phyloP scores from a whole-genome alignment of 345 rosid species.

The Melaleuca quinquenervia region DNA sequence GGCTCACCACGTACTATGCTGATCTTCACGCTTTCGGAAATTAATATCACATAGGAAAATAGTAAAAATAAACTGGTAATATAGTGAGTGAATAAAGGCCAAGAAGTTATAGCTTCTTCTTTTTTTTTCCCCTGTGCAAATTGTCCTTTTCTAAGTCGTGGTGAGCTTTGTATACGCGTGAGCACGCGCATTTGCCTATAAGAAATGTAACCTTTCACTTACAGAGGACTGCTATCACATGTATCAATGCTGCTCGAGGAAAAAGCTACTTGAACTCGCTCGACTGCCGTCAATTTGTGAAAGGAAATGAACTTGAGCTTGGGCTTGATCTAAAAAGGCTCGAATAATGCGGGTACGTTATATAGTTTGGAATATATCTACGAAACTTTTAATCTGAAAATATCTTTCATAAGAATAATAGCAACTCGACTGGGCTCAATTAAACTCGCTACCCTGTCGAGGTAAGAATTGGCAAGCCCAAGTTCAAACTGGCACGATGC shows the following conservation, averaged over 20 bases:
- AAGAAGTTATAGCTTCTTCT: neutral
- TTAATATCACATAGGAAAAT: neutral
- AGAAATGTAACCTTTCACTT: too few relatives aligned
- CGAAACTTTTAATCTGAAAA: neutral
- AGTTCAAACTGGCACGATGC: neutral
- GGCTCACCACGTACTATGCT: slow-evolving; percentile 9
- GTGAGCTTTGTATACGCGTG: neutral
- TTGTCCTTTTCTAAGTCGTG: neutral
- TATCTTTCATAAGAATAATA: too few relatives aligned
- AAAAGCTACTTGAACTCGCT: neutral
- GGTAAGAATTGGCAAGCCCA: neutral
- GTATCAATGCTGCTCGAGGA: neutral
- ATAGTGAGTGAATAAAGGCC: neutral
- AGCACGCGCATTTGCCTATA: too few relatives aligned
- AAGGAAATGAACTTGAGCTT: too few relatives aligned
- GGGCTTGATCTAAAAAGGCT: too few relatives aligned
- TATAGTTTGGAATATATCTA: neutral
- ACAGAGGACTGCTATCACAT: neutral
- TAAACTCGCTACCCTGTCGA: neutral
- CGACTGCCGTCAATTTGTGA: neutral
- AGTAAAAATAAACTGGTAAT: neutral
- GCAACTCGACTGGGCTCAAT: neutral
- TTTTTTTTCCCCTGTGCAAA: neutral
- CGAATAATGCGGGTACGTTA: neutral
- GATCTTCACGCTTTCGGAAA: neutral